These are phyloP conservation scores for Saccharomyces hybrid DNA, from an alignment of 1,139 yeast species.

Conservation along the genomic window DNA sequence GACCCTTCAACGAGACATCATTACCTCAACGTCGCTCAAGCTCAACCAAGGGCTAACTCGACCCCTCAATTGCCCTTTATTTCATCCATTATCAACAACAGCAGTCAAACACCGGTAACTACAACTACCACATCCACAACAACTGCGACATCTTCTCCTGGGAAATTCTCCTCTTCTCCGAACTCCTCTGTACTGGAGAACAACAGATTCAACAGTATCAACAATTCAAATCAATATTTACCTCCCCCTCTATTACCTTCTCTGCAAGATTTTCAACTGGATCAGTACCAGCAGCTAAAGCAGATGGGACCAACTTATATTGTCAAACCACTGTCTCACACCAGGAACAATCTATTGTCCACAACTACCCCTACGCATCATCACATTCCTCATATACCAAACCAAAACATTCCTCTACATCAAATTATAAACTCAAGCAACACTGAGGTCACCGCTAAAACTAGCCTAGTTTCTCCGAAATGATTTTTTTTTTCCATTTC, in stretches of 20 bases:
- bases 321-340: not conserved
- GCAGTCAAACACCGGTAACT: not conserved
- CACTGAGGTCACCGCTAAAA: not conserved
- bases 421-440: not conserved
- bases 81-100: not conserved
- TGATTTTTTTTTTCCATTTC: not conserved
- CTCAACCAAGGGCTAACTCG: not conserved
- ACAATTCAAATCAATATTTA: not conserved
- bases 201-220: not conserved
- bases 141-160: not conserved
- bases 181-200: not conserved
- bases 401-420: not conserved
- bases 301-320: not conserved
- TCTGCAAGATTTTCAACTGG: not conserved
- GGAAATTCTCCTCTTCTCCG: not conserved
- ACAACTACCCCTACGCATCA: not conserved
- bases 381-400: not conserved
- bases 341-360: not conserved
- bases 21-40: not conserved
- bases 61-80: not conserved
- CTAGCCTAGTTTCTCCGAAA: not conserved
- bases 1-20: not conserved
- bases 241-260: not conserved
- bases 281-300: not conserved
- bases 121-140: not conserved